phyloP scores from a whole-genome alignment of 257 asterid genomes.

The Salvia splendens region DNA sequence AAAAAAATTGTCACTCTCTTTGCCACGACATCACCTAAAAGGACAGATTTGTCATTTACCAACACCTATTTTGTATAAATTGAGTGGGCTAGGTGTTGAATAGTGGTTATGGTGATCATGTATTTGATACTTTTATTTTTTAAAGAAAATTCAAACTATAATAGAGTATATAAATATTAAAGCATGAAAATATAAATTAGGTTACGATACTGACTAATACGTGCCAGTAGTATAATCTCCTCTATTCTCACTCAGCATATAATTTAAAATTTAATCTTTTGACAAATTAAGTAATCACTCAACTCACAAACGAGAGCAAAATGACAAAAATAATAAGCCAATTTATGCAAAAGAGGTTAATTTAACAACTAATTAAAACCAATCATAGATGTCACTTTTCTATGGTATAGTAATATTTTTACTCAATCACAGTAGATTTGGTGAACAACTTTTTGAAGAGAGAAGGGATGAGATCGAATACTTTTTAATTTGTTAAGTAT shows the following conservation, averaged over 20 bases:
- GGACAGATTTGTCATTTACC: too few species aligned
- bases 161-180: not conserved
- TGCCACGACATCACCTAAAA: too few species aligned
- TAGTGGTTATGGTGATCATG: too few species aligned
- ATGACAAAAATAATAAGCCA: constrained; percentile 28
- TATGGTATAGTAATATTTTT: not conserved
- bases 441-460: constrained; percentile 44
- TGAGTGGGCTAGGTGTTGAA: too few species aligned
- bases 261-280: not conserved
- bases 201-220: not conserved
- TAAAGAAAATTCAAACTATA: not conserved
- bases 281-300: not conserved
- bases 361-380: constrained; percentile 8
- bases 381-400: constrained; percentile 27
- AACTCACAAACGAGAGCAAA: constrained; percentile 17
- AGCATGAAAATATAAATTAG: not conserved
- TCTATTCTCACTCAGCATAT: not conserved
- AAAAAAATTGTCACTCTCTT: too few species aligned
- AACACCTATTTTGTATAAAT: too few species aligned
- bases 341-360: not conserved
- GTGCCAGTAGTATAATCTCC: not conserved
- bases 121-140: too few species aligned
- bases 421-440: constrained; percentile 34
- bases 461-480: constrained; percentile 1
- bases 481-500: constrained; percentile 25